Base-by-base conservation (phyloP, 164 flowering plant genomes). In the Euptelea pleiosperma region DNA sequence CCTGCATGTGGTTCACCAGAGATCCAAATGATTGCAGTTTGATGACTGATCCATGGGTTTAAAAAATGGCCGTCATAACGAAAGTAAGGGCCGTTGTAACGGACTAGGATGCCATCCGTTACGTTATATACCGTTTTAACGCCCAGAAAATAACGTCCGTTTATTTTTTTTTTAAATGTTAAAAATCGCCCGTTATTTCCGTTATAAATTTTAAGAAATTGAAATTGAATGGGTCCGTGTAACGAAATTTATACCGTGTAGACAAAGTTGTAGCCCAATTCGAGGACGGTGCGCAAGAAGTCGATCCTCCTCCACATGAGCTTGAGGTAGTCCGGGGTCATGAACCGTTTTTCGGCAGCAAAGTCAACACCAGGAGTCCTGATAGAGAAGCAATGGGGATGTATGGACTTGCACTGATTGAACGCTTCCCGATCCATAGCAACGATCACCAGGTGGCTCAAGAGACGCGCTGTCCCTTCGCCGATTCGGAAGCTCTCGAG, bases 401-500 rank as follows among this genome's bases (percentile, higher is more conserved):
- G 77, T 29, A 62, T 46, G 3, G 70, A 57, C 9, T 57, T 63
- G 67, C 85, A 81, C 14, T 57, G 44, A 2, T 35, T 46, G 19
- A 37, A 64, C 1, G 80, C 74, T 33, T 58, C 57, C 16, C 42
- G 44, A 40, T 74, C 80, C 36, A 65, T 7, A 3, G 75, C 54
- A 19, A 74, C 66, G 19, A 81, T 68, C 1, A 78, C 45, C 16
- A 81, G 30, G 46, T 80, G 78, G 37, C 69, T 65, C 57, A 80
- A 63, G 7, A 77, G 62, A 16, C 9, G 29, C 26, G 57, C 21
- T 15, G 84, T 80, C 0, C 66, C 67, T 30, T 61, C 24, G 0
- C 80, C 81, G 21, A 74, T 57, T 1, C 33, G 48, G 41, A 78
- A 72, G 45, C 85, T 76, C 67, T 71, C 69, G 0, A 77, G 73